Base-by-base conservation (phyloP, 257 asterid species). In the Nicotiana attenuata region DNA sequence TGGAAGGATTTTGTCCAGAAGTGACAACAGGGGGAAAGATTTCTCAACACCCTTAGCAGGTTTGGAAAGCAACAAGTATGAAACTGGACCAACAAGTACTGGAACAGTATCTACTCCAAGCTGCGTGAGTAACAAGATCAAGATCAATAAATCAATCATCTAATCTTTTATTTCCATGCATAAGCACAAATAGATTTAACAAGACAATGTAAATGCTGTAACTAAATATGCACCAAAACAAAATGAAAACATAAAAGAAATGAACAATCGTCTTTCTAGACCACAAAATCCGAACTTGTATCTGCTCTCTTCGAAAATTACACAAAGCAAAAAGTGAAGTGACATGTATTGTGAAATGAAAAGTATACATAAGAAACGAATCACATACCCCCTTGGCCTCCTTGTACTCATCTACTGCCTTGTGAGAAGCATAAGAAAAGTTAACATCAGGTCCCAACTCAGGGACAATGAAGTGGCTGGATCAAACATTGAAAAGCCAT, bases 41-140 rank as follows among this genome's bases (percentile, higher is more conserved):
- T 89, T 89, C 60, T 89, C 90, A 77, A 87, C 88, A 26, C 88
- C 92, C 85, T 83, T 89, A 69, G 92, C 92, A 79, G 89, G 89
- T 56, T 89, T 89, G 31, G 92, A 87, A 56, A 86, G 89, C 83
- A 89, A 73, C 89, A 89, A 87, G 87, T 87, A 89, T 50, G 91
- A 84, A 47, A 89, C 92, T 14, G 89, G 92, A 75, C 92, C 92
- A 83, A 89, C 78, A 86, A 89, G 88, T 9, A 89, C 87, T 56
- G 92, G 92, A 71, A 89, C 88, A 4, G 90, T 89, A 60, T 89
- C 83, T 22, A 89, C 84, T 35, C 92, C 92, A 26, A 86, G 90
- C 92, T 87, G 86, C 88, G 67, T 2, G 59, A 80, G 33, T 5
- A 20, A 79, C 50, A 61, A 83, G 24, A 68, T 63, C 57, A 29